Base-by-base conservation (phyloP, 306 rosid genomes). In the Vigna hirtella region DNA sequence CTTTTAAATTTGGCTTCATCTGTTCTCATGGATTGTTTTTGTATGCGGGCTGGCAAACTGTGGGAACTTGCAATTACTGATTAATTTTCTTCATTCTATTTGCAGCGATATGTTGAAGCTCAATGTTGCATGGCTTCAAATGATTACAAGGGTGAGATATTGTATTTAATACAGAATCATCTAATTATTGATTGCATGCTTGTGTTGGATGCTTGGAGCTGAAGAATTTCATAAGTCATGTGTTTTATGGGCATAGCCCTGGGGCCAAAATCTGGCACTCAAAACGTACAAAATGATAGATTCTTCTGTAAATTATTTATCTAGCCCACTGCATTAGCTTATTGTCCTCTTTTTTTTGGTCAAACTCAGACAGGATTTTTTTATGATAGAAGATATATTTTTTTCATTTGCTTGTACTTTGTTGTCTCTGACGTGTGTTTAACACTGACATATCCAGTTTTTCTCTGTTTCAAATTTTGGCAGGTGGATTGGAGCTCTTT, bases 31-130 rank as follows among this genome's bases (percentile, higher is more conserved):
- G 24, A 70, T 8, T 82, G 64, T 77, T 82, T 47, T 71, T 36
- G 56, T 82, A 20, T n/a, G 48, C 14, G 10, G 36, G 57, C 38
- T 36, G 45, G 20, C 18, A 58, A 71, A 43, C 64, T 56, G 4
- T 66, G 8, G 43, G 74, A 68, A 50, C 26, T 30, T 63, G 67
- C 48, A 68, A 68, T 3, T 59, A 42, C 52, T 76, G 61, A 76
- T 61, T 61, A 66, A 43, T 4, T 66, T 76, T 72, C 48, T 62
- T 11, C 42, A 6, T 26, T 75, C 38, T 79, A 34, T 50, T 52
- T 86, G 87, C 87, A 96, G 99, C 93, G 99, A 30, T 96, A 96
- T 77, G 96, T 93, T 70, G 99, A 96, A 87, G 98, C 98, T 82
- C 99, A 93, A 65, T 96, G 99, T 82, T 91, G 91, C 79, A 75